A percentile compares a stretch with the other conserved stretches of the same genome.
Evolutionary conservation across 2,329 filamentous ascomycete genomes (phyloP).

Genomic region (Lojkania enalia): DNA sequence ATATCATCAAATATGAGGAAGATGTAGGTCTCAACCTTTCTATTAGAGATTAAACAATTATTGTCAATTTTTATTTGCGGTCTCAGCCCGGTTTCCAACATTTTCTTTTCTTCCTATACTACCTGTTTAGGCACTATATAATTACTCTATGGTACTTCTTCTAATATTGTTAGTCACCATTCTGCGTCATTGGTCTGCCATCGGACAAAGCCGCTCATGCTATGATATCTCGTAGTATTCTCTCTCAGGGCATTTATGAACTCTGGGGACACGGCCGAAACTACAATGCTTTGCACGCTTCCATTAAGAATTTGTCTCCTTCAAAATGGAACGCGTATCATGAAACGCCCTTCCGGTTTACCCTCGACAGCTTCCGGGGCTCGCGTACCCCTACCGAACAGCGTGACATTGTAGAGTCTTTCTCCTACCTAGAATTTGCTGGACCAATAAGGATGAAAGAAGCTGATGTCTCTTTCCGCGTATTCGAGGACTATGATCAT

Average conservation of each 20-base stretch:
- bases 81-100: neutral
- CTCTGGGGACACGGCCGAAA: slow-evolving; percentile 77
- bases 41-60: neutral
- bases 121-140: no score
- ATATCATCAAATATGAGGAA: slow-evolving; percentile 74
- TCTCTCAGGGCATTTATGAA: slow-evolving; percentile 82
- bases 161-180: slow-evolving; percentile 70
- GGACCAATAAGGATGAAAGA: slow-evolving; percentile 77
- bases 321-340: slow-evolving; percentile 70
- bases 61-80: neutral
- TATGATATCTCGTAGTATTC: slow-evolving; percentile 75
- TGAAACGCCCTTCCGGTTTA: slow-evolving; percentile 76
- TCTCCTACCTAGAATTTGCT: slow-evolving; percentile 75
- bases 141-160: slow-evolving; percentile 5
- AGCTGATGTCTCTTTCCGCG: slow-evolving; percentile 69
- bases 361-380: slow-evolving; percentile 79
- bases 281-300: slow-evolving; percentile 69
- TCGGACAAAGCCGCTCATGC: slow-evolving; percentile 65
- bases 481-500: slow-evolving; percentile 80
- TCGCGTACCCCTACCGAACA: slow-evolving; percentile 67
- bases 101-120: neutral
- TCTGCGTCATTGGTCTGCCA: slow-evolving; percentile 73
- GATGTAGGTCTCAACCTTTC: slow-evolving; percentile 61
- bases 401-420: slow-evolving; percentile 77
- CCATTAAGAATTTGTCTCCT: slow-evolving; percentile 62